Evolutionary conservation across 2,329 filamentous ascomycete genomes (phyloP), one percentile per base, ranked within the genome.

Genomic region (Scytalidium lignicola): DNA sequence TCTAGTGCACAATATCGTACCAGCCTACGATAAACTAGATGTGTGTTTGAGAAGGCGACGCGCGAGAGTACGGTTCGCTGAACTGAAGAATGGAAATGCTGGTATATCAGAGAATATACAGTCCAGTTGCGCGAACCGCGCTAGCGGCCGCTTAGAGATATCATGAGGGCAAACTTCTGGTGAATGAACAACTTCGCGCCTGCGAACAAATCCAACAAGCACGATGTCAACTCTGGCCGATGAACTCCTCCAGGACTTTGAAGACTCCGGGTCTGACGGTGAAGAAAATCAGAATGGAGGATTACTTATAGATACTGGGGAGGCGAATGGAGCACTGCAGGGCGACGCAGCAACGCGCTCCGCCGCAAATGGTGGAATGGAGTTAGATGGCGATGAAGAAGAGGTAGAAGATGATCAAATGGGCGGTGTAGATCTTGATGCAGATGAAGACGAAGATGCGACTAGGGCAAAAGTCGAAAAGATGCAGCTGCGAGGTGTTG

Each of bases 171-270:
- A 51, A 44, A 43, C 23, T 46, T 46, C 51, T 43, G 41, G 42
- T 21, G 48, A 48, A 52, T 48, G 20, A 21, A 41, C 5, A 23
- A 48, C 9, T 21, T 48, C 37, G 18, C 29, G 22, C 15, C 21
- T 20, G 19, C 17, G n/a, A 19, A 21, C 26, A 23, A 48, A 22
- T 26, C 19, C 46, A 41, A 39, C 48, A 26, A 17, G 15, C 32
- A 37, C 47, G 23, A 95, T 96, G 90, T 90, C 92, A 66, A 95
- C 90, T 41, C 79, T 95, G 55, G 92, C 89, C 54, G 91, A 97
- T 63, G 92, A 97, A 67, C 80, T 99, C 10, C 77, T 97, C 59
- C 88, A 93, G 63, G 90, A 95, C 66, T 93, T 95, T 56, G 90
- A 90, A 61, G 89, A 95, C 63, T 88, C 84, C 5, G 90, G 84